A percentile compares a stretch with the other conserved stretches of the same genome.
Conservation (phyloP, 208 protist species). For the Wallacemonas collosoma region DNA sequence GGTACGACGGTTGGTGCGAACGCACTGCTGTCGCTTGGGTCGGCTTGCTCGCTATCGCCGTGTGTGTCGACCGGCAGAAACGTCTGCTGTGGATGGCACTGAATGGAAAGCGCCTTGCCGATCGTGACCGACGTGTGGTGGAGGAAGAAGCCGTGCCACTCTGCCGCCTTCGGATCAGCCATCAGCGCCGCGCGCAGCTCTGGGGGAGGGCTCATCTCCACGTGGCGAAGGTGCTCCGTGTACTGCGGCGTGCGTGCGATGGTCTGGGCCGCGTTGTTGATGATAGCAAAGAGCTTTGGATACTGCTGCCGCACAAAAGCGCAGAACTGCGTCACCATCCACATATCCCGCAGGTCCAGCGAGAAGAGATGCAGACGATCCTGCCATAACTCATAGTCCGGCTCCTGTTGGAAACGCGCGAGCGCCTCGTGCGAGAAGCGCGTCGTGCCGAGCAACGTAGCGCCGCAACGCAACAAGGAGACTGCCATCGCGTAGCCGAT, state of each 20-base stretch:
- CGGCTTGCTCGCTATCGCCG: not conserved
- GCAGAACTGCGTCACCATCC: constrained; percentile 93
- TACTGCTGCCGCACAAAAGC: constrained; percentile 72
- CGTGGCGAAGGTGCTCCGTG: constrained; percentile 81
- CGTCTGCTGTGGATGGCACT: constrained; percentile 53
- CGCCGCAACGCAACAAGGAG: constrained; percentile 86
- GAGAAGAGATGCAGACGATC: constrained; percentile 94
- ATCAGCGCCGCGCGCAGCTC: constrained; percentile 55
- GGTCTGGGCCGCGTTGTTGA: constrained; percentile 98
- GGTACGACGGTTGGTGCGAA: not conserved
- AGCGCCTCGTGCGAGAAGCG: constrained; percentile 92
- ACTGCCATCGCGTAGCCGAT: constrained; percentile 94
- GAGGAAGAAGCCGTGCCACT: constrained; percentile 87
- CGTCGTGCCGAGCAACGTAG: constrained; percentile 85
- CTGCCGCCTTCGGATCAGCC: constrained; percentile 33
- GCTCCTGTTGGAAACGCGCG: constrained; percentile 78
- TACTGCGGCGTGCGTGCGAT: constrained; percentile 93
- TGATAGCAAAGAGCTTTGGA: constrained; percentile 89
- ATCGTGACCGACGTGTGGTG: constrained; percentile 76
- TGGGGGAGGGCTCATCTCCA: constrained; percentile 58
- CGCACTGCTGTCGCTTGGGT: not conserved
- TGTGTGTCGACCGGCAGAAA: constrained; percentile 31
- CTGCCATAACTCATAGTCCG: constrained; percentile 90
- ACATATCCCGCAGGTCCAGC: constrained; percentile 95
- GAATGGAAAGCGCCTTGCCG: constrained; percentile 65